Evolutionary conservation across 176 grass and related monocot genomes (phyloP).

Genomic region (Tillandsia leiboldiana): DNA sequence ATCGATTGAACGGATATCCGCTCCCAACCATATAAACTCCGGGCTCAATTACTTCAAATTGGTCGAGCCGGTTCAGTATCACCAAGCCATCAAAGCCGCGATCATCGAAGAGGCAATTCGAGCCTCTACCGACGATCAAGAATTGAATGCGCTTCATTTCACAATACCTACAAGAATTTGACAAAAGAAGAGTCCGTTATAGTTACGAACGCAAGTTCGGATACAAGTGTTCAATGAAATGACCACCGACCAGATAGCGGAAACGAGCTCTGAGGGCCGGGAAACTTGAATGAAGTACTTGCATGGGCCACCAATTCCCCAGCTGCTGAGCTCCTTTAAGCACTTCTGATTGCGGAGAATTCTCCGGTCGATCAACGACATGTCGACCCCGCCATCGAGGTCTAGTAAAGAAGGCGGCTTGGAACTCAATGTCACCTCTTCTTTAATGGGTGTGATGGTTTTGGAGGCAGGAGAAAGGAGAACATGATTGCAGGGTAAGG

Average conservation of each 20-base stretch:
- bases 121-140: constrained; percentile 10
- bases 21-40: constrained; percentile 16
- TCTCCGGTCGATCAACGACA: neutral
- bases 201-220: neutral
- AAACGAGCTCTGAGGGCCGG: constrained; percentile 1
- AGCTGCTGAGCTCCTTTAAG: constrained; percentile 16
- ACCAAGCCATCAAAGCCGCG: constrained; percentile 16
- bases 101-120: constrained; percentile 23
- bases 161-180: neutral
- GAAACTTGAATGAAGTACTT: constrained; percentile 14
- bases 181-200: neutral
- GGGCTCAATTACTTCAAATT: constrained; percentile 1
- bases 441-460: neutral
- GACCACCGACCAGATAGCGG: constrained; percentile 6
- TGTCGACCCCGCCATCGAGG: neutral
- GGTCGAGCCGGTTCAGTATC: constrained; percentile 4
- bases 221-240: neutral
- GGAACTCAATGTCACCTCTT: neutral
- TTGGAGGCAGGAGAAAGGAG: neutral
- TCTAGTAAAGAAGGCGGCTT: neutral
- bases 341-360: constrained; percentile 3
- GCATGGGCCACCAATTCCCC: constrained; percentile 18
- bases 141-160: neutral
- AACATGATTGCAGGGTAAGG: neutral
- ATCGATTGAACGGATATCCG: constrained; percentile 6